phyloP scores from a whole-genome alignment of 768 basidiomycete genomes.

The Pholiota conissans region DNA sequence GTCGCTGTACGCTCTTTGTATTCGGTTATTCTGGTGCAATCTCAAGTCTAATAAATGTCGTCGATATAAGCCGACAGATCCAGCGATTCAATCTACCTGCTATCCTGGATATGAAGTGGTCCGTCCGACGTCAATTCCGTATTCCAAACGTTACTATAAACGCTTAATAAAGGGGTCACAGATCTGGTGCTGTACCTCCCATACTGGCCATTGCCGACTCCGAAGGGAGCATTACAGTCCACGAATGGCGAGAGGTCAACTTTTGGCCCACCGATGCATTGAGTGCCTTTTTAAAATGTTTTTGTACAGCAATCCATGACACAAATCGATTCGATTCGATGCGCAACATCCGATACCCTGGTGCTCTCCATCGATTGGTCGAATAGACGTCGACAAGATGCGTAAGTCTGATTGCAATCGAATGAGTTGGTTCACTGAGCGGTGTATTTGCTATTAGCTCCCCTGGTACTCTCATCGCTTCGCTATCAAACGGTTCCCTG shows the following conservation, averaged over 20 bases:
- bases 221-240: constrained; percentile 73
- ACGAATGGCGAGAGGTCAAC: constrained; percentile 54
- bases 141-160: neutral
- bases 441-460: constrained; percentile 31
- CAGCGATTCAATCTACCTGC: constrained; percentile 78
- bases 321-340: constrained; percentile 42
- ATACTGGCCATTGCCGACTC: constrained; percentile 81
- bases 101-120: constrained; percentile 96
- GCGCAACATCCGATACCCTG: constrained; percentile 56
- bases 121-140: neutral
- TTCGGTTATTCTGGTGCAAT: neutral
- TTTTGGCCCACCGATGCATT: neutral
- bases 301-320: constrained; percentile 37
- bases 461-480: constrained; percentile 67
- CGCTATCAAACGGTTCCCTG: constrained; percentile 78
- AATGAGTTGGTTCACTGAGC: too few species aligned
- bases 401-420: too few species aligned
- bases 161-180: constrained; percentile 54
- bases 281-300: constrained; percentile 9
- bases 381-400: constrained; percentile 53
- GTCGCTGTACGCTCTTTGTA: neutral
- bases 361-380: constrained; percentile 96
- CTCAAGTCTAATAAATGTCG: neutral
- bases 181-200: constrained; percentile 37
- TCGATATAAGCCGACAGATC: constrained; percentile 46